Evolutionary conservation across 176 grass and related monocot genomes (phyloP).

Genomic region (Bromus sterilis): DNA sequence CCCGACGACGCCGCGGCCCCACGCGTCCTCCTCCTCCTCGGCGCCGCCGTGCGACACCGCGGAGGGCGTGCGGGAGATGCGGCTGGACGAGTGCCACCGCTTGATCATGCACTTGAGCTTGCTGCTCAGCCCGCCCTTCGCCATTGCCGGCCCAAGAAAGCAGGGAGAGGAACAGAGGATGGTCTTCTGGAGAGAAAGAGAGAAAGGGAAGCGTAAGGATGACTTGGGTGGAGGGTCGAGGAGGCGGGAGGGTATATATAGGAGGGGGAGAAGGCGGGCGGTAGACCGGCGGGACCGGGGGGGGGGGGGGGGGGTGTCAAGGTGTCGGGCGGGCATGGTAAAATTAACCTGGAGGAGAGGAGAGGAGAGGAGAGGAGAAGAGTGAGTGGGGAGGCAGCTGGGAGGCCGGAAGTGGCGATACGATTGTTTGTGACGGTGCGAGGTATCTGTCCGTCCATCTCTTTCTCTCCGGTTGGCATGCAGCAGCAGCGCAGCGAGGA

Average conservation of each 20-base stretch:
- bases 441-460: neutral
- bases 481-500: neutral
- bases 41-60: slow-evolving; percentile 16
- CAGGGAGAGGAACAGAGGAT: neutral
- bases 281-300: neutral
- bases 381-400: slow-evolving; percentile 6
- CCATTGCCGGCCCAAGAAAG: slow-evolving; percentile 20
- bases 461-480: slow-evolving; percentile 1
- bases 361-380: neutral
- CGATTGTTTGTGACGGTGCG: neutral
- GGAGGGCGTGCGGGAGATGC: slow-evolving; percentile 45
- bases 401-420: neutral
- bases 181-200: neutral
- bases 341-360: neutral
- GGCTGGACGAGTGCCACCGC: slow-evolving; percentile 83
- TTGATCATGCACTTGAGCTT: slow-evolving; percentile 94
- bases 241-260: slow-evolving; percentile 40
- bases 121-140: slow-evolving; percentile 72
- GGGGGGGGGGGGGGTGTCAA: slow-evolving; percentile 19
- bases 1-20: slow-evolving; percentile 14
- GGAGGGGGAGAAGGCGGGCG: neutral
- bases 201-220: neutral
- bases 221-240: neutral
- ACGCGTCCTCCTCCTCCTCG: slow-evolving; percentile 31
- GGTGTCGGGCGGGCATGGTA: neutral